Evolutionary conservation across 2,329 filamentous ascomycete genomes (phyloP).

Genomic region (Zelopaecilomyces penicillatus): DNA sequence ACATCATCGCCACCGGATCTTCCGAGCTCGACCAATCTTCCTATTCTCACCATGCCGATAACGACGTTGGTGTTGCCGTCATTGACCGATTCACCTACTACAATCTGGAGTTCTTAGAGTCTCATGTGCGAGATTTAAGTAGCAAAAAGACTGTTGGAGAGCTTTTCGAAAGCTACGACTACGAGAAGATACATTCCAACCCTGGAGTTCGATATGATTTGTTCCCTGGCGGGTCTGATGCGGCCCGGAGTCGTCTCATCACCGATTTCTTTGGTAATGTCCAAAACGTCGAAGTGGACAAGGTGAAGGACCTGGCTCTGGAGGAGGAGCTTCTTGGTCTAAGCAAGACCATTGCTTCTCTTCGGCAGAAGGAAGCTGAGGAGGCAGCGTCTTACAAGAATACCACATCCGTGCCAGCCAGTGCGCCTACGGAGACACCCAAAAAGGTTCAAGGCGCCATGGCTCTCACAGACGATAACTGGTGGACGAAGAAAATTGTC

Average conservation of each 20-base stretch:
- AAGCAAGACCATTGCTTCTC: constrained; percentile 54
- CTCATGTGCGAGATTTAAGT: constrained; percentile 74
- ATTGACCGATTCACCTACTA: constrained; percentile 99
- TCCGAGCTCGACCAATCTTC: constrained; percentile 92
- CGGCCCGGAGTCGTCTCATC: constrained; percentile 69
- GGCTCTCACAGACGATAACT: constrained; percentile 56
- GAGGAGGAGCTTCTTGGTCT: constrained; percentile 73
- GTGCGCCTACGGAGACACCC: constrained; percentile 18
- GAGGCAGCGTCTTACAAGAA: constrained; percentile 26
- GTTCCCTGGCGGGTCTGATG: constrained; percentile 76
- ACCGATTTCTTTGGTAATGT: constrained; percentile 99
- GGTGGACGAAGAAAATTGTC: constrained; percentile 57
- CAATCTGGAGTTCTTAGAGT: constrained; percentile 93
- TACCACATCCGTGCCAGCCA: constrained; percentile 19
- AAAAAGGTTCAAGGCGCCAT: constrained; percentile 36
- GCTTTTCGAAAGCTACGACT: constrained; percentile 92
- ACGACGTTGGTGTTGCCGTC: constrained; percentile 93
- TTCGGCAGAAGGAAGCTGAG: constrained; percentile 41
- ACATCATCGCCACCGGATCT: constrained; percentile 96
- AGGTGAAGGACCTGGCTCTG: constrained; percentile 46
- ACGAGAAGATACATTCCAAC: constrained; percentile 85
- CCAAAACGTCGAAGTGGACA: constrained; percentile 87
- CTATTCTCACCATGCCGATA: constrained; percentile 96
- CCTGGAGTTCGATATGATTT: constrained; percentile 91
- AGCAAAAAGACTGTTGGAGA: constrained; percentile 88